phyloP scores from a whole-genome alignment of 441 rosid species.

The Euphorbia celastroides region DNA sequence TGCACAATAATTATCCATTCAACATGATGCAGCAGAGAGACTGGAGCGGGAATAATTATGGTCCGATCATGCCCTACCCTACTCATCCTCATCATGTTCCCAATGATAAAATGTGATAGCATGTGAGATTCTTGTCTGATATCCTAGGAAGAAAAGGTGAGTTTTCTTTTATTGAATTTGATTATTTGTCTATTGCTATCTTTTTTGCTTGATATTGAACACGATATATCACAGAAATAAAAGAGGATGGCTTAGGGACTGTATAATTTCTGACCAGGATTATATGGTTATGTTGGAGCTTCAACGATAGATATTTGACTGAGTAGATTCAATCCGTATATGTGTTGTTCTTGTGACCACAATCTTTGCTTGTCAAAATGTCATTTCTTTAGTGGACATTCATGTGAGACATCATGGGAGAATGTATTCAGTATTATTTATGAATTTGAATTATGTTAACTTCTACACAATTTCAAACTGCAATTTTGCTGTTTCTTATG shows the following conservation, averaged over 20 bases:
- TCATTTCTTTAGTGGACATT: background rate
- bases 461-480: background rate
- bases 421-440: background rate
- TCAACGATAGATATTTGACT: background rate
- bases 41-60: conserved; percentile 56
- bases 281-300: background rate
- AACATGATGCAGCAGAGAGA: conserved; percentile 59
- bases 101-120: conserved; percentile 32
- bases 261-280: background rate
- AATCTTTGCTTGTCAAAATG: background rate
- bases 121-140: background rate
- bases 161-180: conserved; percentile 6
- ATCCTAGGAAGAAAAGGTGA: conserved; percentile 16
- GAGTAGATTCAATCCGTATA: background rate
- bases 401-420: conserved; percentile 3
- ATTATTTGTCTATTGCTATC: background rate
- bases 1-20: conserved; percentile 36
- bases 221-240: background rate
- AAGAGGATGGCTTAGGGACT: background rate
- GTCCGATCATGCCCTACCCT: conserved; percentile 47
- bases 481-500: background rate
- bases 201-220: background rate
- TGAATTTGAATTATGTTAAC: background rate
- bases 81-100: conserved; percentile 32
- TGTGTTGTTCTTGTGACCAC: background rate